phyloP scores from a whole-genome alignment of 768 basidiomycete species.

The Boletus rex-veris region DNA sequence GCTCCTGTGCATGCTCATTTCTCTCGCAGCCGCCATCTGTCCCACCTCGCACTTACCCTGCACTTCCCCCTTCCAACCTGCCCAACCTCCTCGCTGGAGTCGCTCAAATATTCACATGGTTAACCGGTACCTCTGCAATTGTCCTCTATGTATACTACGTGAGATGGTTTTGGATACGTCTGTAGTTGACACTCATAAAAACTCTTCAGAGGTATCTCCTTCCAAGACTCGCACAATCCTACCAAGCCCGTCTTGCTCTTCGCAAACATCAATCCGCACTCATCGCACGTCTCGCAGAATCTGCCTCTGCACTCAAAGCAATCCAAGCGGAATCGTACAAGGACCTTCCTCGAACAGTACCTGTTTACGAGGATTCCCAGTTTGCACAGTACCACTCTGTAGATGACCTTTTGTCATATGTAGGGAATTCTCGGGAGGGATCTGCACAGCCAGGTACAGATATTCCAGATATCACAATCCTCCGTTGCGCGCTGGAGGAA shows the following conservation, averaged over 20 bases:
- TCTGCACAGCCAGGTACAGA: conserved; percentile 18
- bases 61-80: conserved; percentile 63
- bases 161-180: conserved; percentile 15
- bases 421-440: conserved; percentile 7
- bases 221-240: conserved; percentile 58
- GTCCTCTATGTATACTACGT: conserved; percentile 67
- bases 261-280: conserved; percentile 57
- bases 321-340: conserved; percentile 53
- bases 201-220: conserved; percentile 61
- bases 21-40: conserved; percentile 41
- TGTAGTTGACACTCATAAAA: conserved; percentile 6
- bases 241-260: conserved; percentile 58
- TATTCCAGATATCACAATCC: conserved; percentile 50
- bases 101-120: conserved; percentile 59
- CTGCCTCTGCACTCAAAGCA: conserved; percentile 53
- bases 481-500: conserved; percentile 62
- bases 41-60: conserved; percentile 73
- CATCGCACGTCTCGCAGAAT: conserved; percentile 50
- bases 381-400: conserved; percentile 48
- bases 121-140: conserved; percentile 58
- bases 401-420: conserved; percentile 33
- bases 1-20: conserved; percentile 5
- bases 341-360: conserved; percentile 52
- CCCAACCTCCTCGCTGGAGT: conserved; percentile 64
- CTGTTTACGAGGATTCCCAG: conserved; percentile 44